Evolutionary conservation across 2,329 filamentous ascomycete species (phyloP).

Genomic region (Fusarium cyanostomum): DNA sequence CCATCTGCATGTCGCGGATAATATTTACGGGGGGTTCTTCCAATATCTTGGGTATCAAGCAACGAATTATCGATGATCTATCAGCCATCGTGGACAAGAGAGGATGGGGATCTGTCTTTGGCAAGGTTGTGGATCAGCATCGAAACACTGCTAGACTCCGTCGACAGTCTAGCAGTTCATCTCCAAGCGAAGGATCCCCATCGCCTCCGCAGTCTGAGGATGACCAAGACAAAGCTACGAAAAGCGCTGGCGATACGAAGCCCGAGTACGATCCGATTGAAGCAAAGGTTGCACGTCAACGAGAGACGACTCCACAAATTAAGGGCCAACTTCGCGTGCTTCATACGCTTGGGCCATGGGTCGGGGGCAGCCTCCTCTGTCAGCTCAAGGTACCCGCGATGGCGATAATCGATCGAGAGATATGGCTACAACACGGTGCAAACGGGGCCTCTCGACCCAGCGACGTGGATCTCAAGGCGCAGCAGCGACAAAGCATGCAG

Average conservation of each 20-base stretch:
- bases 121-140: constrained; percentile 70
- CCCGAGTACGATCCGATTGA: constrained; percentile 48
- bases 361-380: constrained; percentile 75
- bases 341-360: constrained; percentile 77
- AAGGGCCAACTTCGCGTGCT: constrained; percentile 72
- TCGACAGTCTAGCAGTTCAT: constrained; percentile 43
- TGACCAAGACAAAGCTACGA: constrained; percentile 30
- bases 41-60: constrained; percentile 80
- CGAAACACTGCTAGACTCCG: constrained; percentile 56
- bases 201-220: constrained; percentile 39
- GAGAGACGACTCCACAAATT: constrained; percentile 52
- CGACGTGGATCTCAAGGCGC: constrained; percentile 67
- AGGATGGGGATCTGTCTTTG: constrained; percentile 82
- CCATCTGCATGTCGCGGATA: constrained; percentile 87
- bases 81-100: constrained; percentile 69
- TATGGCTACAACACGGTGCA: constrained; percentile 74
- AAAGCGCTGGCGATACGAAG: constrained; percentile 38
- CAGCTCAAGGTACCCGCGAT: constrained; percentile 75
- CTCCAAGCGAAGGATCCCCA: constrained; percentile 31
- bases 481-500: constrained; percentile 72
- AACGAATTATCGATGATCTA: constrained; percentile 80
- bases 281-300: constrained; percentile 49
- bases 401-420: constrained; percentile 75
- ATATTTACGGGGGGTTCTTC: constrained; percentile 86
- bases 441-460: constrained; percentile 67